Conservation (phyloP, 768 basidiomycete genomes). For the Postia placenta region DNA sequence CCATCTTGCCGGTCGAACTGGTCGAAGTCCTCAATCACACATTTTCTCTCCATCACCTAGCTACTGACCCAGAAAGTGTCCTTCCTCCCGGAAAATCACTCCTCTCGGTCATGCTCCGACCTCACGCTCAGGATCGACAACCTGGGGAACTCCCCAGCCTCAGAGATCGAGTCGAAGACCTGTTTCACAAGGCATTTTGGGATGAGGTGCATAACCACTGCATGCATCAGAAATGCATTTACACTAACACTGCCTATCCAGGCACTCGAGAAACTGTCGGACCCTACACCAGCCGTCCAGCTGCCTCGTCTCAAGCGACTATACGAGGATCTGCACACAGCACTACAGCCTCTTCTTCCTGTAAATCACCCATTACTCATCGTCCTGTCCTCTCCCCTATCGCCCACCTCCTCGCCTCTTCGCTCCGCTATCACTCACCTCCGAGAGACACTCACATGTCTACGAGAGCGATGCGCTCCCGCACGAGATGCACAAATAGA, state of each 20-base stretch:
- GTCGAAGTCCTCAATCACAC: conserved; percentile 50
- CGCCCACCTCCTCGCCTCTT: conserved; percentile 66
- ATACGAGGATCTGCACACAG: conserved; percentile 46
- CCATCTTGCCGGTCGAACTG: conserved; percentile 48
- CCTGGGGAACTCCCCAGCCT: conserved; percentile 25
- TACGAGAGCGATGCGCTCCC: conserved; percentile 64
- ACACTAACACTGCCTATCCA: no score
- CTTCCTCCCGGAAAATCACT: conserved; percentile 72
- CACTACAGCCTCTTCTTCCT: conserved; percentile 55
- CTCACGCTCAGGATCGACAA: conserved; percentile 9
- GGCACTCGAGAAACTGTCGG: conserved; percentile 53
- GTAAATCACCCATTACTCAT: conserved; percentile 42
- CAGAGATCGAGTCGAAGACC: conserved; percentile 41
- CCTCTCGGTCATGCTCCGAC: conserved; percentile 49
- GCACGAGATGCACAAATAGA: conserved; percentile 53
- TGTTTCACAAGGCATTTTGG: conserved; percentile 67
- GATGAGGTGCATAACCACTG: conserved; percentile 46
- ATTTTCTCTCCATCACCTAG: conserved; percentile 64
- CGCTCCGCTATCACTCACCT: conserved; percentile 49
- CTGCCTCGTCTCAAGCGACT: conserved; percentile 51
- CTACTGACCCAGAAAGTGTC: conserved; percentile 50
- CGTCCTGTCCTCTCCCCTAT: conserved; percentile 49
- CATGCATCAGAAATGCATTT: neutral
- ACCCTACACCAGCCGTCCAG: conserved; percentile 52
- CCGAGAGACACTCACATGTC: conserved; percentile 42